A percentile compares a stretch with the other conserved stretches of the same genome.
These are phyloP conservation scores for Blastobotrys apis DNA, from an alignment of 1,139 yeast genomes.

Conservation along the genomic window DNA sequence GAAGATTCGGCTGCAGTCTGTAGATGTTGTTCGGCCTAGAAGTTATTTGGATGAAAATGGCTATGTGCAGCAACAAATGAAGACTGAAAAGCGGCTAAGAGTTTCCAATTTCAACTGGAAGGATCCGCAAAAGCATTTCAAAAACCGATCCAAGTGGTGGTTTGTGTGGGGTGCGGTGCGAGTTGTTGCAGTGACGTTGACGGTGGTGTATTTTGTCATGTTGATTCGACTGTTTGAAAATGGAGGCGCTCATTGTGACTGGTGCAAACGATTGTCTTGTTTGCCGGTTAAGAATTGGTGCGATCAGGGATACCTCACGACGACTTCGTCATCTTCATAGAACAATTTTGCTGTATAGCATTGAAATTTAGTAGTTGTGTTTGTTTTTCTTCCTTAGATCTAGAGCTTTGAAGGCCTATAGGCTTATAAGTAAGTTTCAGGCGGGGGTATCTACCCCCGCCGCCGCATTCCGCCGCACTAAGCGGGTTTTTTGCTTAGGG, in stretches of 20 bases:
- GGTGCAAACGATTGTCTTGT: slow-evolving; percentile 75
- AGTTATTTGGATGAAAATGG: slow-evolving; percentile 10
- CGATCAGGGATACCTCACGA: slow-evolving; percentile 49
- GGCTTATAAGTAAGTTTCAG: no score
- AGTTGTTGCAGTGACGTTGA: slow-evolving; percentile 44
- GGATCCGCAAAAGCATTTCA: slow-evolving; percentile 23
- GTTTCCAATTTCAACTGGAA: slow-evolving; percentile 28
- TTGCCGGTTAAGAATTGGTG: slow-evolving; percentile 75
- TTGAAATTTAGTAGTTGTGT: neutral
- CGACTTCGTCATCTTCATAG: no score
- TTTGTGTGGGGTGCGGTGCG: slow-evolving; percentile 52
- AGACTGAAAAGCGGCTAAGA: slow-evolving; percentile 15
- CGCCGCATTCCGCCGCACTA: no score
- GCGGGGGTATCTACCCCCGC: no score
- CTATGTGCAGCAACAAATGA: slow-evolving; percentile 7
- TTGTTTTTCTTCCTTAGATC: no score
- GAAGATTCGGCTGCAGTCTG: slow-evolving; percentile 34
- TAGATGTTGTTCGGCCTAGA: slow-evolving; percentile 9
- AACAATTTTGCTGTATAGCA: neutral
- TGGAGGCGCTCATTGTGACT: slow-evolving; percentile 49
- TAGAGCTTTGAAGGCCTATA: no score
- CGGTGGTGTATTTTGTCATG: slow-evolving; percentile 49
- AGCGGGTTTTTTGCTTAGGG: no score
- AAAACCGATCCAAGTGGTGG: slow-evolving; percentile 42
- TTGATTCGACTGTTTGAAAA: slow-evolving; percentile 48